Evolutionary conservation across 352 stramenopile genomes (phyloP).

Genomic region (Saprolegnia parasitica): DNA sequence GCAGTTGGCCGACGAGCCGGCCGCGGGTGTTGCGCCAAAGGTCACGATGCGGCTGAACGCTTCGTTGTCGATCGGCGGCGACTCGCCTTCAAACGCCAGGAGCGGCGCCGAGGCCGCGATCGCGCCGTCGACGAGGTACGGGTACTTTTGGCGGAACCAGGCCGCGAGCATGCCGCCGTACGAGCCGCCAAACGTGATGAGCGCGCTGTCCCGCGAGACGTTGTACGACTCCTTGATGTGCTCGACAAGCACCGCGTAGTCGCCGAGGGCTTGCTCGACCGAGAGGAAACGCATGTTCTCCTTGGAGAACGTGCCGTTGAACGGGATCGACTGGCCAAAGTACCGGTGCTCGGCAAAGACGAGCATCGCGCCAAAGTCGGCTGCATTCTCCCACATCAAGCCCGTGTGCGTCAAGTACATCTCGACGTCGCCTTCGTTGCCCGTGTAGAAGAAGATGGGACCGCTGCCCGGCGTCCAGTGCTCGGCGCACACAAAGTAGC

Average conservation of each 20-base stretch:
- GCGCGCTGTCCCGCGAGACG: conserved; percentile 43
- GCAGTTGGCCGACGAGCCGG: conserved; percentile 65
- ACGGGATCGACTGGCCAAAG: conserved; percentile 89
- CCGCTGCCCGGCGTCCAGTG: conserved; percentile 40
- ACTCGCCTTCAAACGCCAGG: conserved; percentile 55
- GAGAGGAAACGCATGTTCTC: conserved; percentile 74
- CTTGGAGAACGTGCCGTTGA: conserved; percentile 39
- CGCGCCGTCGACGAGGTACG: conserved; percentile 80
- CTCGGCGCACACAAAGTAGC: conserved; percentile 64
- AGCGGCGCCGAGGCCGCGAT: conserved; percentile 91
- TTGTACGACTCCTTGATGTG: conserved; percentile 48
- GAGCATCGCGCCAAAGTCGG: conserved; percentile 85
- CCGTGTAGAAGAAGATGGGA: conserved; percentile 91
- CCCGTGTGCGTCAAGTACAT: conserved; percentile 95
- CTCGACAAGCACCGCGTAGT: conserved; percentile 75
- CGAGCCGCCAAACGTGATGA: conserved; percentile 89
- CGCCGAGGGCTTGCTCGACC: conserved; percentile 82
- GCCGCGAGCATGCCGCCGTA: conserved; percentile 92
- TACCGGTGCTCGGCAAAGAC: conserved; percentile 97
- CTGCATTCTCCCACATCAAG: conserved; percentile 95
- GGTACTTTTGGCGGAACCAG: conserved; percentile 93
- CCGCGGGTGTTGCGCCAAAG: conserved; percentile 60
- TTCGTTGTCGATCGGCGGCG: conserved; percentile 60
- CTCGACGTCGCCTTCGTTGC: conserved; percentile 93
- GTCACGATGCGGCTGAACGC: conserved; percentile 50